Conservation (phyloP, 768 basidiomycete genomes). For the Mycena leptocephala region DNA sequence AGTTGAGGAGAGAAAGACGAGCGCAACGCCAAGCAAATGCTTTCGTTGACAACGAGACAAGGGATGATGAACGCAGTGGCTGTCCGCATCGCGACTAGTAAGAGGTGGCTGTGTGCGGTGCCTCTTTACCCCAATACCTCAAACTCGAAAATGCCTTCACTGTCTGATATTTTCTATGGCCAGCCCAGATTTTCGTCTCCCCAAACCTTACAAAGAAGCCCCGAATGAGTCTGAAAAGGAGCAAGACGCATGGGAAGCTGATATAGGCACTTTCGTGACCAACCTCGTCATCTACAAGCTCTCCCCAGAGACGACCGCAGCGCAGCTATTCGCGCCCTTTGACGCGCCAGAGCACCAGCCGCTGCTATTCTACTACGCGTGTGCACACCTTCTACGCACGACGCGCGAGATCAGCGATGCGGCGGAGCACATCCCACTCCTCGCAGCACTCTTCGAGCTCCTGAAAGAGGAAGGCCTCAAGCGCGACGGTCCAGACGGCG, state of each 20-base stretch:
- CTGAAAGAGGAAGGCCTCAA: constrained; percentile 31
- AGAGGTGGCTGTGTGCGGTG: too few relatives aligned
- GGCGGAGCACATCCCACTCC: constrained; percentile 7
- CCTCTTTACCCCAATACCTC: too few relatives aligned
- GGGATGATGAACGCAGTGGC: too few relatives aligned
- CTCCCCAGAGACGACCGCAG: constrained; percentile 5
- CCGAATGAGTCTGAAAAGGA: constrained; percentile 17
- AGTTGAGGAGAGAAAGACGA: too few relatives aligned
- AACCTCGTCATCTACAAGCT: constrained; percentile 32
- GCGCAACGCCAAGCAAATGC: too few relatives aligned
- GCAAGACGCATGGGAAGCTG: constrained; percentile 24
- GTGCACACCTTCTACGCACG: constrained; percentile 15
- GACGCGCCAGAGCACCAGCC: constrained; percentile 28
- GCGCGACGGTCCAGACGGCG: constrained; percentile 18
- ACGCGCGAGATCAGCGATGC: constrained; percentile 28
- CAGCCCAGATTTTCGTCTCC: not conserved
- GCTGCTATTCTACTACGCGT: constrained; percentile 22
- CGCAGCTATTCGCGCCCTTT: constrained; percentile 22
- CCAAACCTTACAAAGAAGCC: constrained; percentile 10
- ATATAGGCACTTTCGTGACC: constrained; percentile 18
- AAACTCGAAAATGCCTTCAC: too few relatives aligned
- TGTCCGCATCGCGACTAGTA: too few relatives aligned
- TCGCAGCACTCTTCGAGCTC: constrained; percentile 28
- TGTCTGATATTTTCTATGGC: not conserved
- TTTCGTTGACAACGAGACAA: too few relatives aligned